Conservation (phyloP, 176 grass and related monocot species). For the Cenchrus americanus region DNA sequence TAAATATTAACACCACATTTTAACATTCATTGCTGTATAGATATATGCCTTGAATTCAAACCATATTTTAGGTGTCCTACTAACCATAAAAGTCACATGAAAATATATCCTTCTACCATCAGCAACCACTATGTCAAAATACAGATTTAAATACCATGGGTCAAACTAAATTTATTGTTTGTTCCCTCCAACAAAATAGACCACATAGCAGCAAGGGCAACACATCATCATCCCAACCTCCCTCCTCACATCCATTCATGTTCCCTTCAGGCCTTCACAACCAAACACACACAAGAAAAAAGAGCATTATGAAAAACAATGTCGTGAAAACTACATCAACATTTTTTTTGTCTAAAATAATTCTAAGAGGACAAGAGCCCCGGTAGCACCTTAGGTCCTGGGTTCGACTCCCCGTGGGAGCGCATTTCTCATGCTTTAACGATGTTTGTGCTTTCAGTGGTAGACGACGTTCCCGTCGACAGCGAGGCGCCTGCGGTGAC, state of each 20-base stretch:
- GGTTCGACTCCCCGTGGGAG: too few species aligned
- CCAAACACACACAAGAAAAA: not conserved
- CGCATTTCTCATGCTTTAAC: too few species aligned
- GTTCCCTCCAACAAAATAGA: not conserved
- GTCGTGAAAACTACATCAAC: not conserved
- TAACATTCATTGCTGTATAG: not conserved
- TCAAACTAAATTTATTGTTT: not conserved
- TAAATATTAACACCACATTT: not conserved
- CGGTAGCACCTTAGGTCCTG: too few species aligned
- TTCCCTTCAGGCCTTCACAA: constrained; percentile 17
- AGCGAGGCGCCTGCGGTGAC: too few species aligned
- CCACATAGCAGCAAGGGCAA: not conserved
- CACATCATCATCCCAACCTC: not conserved
- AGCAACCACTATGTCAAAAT: not conserved
- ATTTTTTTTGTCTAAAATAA: not conserved
- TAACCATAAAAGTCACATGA: not conserved
- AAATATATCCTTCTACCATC: not conserved
- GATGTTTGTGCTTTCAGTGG: too few species aligned
- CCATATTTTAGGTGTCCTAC: not conserved
- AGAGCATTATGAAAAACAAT: not conserved
- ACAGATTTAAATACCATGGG: not conserved
- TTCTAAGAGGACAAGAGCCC: not conserved
- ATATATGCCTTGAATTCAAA: not conserved
- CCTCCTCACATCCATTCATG: constrained; percentile 16
- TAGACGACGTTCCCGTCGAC: too few species aligned